phyloP scores from a whole-genome alignment of 345 rosid species.

The Psidium friedrichsthalianum region DNA sequence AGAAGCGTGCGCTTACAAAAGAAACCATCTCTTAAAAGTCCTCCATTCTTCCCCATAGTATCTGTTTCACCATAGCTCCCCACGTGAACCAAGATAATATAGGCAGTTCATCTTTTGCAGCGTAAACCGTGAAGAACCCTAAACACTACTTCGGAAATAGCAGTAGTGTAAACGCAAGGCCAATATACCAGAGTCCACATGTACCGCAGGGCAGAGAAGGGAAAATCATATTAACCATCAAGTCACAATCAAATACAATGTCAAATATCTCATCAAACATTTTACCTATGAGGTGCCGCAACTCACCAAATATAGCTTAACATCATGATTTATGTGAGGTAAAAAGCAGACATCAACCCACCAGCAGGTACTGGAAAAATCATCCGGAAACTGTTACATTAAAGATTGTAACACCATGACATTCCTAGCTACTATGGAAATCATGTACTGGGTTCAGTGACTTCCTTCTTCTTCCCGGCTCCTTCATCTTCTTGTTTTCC shows the following conservation, averaged over 20 bases:
- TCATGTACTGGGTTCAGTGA: background rate
- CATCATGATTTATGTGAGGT: background rate
- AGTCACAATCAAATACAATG: background rate
- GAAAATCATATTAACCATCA: background rate
- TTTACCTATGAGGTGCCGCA: background rate
- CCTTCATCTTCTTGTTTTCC: background rate
- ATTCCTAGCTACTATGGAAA: background rate
- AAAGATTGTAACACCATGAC: background rate
- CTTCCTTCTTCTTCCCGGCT: background rate
- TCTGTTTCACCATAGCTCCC: background rate
- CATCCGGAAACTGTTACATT: background rate
- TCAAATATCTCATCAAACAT: background rate
- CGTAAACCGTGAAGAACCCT: background rate
- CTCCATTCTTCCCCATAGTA: background rate
- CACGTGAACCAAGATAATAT: background rate
- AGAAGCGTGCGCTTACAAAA: background rate
- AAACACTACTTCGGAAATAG: background rate
- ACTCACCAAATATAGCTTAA: background rate
- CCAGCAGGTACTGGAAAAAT: background rate
- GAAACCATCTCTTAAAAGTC: background rate
- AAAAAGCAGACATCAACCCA: background rate
- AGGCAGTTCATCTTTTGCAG: too few species aligned
- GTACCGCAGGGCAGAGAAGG: background rate
- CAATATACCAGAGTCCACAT: background rate
- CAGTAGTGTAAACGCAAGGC: background rate